Evolutionary conservation across 257 asterid species (phyloP), one percentile per base, ranked within the genome.

Genomic region (Fraxinus quadrangulata): DNA sequence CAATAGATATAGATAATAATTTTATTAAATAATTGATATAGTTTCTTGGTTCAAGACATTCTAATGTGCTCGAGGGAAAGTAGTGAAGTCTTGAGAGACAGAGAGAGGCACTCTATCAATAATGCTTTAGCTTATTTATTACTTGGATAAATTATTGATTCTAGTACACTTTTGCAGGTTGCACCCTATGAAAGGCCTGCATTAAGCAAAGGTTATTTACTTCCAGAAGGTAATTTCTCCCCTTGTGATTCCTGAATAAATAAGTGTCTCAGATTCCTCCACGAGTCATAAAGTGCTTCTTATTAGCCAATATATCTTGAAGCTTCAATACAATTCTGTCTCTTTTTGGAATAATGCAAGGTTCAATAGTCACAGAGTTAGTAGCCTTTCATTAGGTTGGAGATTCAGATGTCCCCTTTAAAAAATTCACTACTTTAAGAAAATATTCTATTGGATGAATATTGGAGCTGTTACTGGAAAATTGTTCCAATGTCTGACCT

Each of bases 151-250:
- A 40, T 34, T 78, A 42, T 42, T 59, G 72, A 71, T 83, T 72
- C 61, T 75, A 42, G 47, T 73, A 42, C 16, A 33, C 34, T 59
- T 31, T 78, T 89, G 84, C 81, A 93, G 98, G 95, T 90, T 86
- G 96, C 96, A 45, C 98, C 98, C 39, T 94, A 94, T 83, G 96
- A 94, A 85, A 90, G 96, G 82, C 98, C 97, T 77, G 98, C 96
- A 71, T 77, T 94, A 81, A 94, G 98, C 88, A 92, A 94, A 86
- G 97, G 98, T 12, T 94, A 88, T 81, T 81, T 94, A 77, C 92
- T 94, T 79, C 98, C 97, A 72, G 95, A 94, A 88, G 97, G 98
- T 94, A 89, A 63, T 79, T 39, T 69, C 56, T 71, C 36, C 65
- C 78, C 34, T 73, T 72, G 19, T 8, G 14, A 11, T 63, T 26